Conservation (phyloP, 176 grass and related monocot genomes). For the Paspalum notatum region DNA sequence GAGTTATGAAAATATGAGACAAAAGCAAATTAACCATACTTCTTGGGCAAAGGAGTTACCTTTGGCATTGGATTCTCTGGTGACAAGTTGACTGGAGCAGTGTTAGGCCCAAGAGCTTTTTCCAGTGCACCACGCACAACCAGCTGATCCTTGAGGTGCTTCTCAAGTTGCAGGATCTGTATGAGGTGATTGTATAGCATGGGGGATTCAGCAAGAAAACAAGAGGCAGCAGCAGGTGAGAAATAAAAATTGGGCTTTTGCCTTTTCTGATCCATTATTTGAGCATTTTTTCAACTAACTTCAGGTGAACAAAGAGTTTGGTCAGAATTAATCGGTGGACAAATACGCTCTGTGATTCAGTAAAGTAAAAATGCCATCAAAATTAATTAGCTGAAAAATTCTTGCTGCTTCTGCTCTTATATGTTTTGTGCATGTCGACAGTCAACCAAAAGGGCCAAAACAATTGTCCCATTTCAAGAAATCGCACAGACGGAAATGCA, state of each 20-base stretch:
- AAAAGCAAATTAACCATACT: slow-evolving; percentile 15
- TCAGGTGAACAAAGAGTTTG: slow-evolving; percentile 1
- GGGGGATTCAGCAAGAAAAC: neutral
- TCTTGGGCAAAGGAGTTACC: slow-evolving; percentile 38
- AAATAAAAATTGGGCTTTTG: neutral
- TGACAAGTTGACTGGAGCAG: slow-evolving; percentile 56
- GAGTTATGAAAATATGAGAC: slow-evolving; percentile 6
- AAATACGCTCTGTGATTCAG: neutral
- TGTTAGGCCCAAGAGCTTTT: slow-evolving; percentile 70
- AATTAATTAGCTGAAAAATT: neutral
- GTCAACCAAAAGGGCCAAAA: neutral
- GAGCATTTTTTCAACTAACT: slow-evolving; percentile 11
- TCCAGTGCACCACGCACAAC: slow-evolving; percentile 70
- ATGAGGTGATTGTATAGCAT: slow-evolving; percentile 8
- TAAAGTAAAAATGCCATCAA: neutral
- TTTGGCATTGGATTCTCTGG: slow-evolving; percentile 78
- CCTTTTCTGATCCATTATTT: neutral
- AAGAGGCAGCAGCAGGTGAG: neutral
- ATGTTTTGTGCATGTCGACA: neutral
- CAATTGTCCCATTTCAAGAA: neutral
- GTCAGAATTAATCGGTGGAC: neutral
- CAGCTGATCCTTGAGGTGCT: slow-evolving; percentile 81
- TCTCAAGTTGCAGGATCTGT: slow-evolving; percentile 87
- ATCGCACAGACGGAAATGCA: slow-evolving; percentile 11
- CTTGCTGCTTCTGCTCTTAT: neutral